Evolutionary conservation across 75 land plant genomes (phyloP).

Genomic region (Sequoiadendron giganteum): DNA sequence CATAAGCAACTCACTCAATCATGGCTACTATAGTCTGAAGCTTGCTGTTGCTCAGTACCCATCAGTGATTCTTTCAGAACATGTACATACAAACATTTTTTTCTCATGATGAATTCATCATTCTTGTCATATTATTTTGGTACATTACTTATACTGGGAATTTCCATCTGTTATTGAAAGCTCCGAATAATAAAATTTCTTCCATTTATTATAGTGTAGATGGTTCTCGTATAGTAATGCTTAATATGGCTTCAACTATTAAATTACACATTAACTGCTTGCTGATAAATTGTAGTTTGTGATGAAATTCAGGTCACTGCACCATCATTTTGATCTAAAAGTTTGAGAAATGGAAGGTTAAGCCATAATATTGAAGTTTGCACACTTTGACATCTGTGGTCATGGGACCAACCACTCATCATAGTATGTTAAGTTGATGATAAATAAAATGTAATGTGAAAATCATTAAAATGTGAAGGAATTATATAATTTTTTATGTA

Average conservation of each 20-base stretch:
- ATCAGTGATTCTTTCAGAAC: background rate
- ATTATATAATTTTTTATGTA: too few species aligned
- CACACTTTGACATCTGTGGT: too few species aligned
- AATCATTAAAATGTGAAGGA: background rate
- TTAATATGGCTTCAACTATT: too few species aligned
- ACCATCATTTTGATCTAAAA: too few species aligned
- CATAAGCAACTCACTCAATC: constrained; percentile 29
- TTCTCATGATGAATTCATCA: background rate
- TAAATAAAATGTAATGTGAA: too few species aligned
- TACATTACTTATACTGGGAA: background rate
- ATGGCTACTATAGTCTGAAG: constrained; percentile 13
- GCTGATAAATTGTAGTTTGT: background rate
- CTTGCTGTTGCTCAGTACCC: background rate
- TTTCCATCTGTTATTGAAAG: background rate
- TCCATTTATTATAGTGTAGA: too few species aligned
- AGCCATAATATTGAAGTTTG: background rate
- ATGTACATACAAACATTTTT: background rate
- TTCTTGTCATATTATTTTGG: background rate
- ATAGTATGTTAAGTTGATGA: too few species aligned
- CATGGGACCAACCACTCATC: too few species aligned
- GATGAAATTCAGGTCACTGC: too few species aligned
- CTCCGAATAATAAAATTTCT: background rate
- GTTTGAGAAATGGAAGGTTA: background rate
- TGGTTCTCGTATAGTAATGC: background rate
- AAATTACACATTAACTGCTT: too few species aligned